Evolutionary conservation across 441 rosid genomes (phyloP).

Genomic region (Adansonia madagascariensis): DNA sequence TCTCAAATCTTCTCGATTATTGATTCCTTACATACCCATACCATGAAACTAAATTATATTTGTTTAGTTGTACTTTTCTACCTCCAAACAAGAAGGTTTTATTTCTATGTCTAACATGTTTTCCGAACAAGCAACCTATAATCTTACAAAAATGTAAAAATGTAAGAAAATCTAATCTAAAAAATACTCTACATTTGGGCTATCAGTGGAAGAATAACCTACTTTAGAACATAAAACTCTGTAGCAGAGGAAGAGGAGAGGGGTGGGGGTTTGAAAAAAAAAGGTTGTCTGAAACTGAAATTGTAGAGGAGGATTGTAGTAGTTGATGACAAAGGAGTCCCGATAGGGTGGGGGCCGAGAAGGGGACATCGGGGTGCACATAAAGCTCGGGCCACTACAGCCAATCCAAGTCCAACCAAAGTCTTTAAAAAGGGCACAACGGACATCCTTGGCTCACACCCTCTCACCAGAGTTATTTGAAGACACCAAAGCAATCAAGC

Average conservation of each 20-base stretch:
- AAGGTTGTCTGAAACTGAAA: background rate
- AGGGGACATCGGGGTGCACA: conserved; percentile 14
- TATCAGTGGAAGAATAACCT: too few species aligned
- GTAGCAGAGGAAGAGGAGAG: background rate
- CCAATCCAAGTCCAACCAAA: background rate
- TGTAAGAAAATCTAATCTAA: background rate
- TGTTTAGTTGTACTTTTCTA: too few species aligned
- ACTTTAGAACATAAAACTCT: background rate
- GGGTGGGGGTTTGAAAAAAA: background rate
- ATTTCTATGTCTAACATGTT: too few species aligned
- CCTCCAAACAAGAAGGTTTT: too few species aligned
- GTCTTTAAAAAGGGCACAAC: background rate
- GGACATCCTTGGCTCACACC: too few species aligned
- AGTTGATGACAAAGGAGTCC: background rate
- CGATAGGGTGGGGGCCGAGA: background rate
- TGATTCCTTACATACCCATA: too few species aligned
- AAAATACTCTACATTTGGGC: background rate
- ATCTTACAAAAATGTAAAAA: background rate
- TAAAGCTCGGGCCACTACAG: conserved; percentile 26
- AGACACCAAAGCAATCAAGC: background rate
- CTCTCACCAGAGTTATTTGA: background rate
- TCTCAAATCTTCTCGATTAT: too few species aligned
- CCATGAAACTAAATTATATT: too few species aligned
- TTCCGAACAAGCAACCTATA: background rate
- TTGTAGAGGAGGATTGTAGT: background rate